Conservation (phyloP, 768 basidiomycete genomes). For the Amanita fuliginea region DNA sequence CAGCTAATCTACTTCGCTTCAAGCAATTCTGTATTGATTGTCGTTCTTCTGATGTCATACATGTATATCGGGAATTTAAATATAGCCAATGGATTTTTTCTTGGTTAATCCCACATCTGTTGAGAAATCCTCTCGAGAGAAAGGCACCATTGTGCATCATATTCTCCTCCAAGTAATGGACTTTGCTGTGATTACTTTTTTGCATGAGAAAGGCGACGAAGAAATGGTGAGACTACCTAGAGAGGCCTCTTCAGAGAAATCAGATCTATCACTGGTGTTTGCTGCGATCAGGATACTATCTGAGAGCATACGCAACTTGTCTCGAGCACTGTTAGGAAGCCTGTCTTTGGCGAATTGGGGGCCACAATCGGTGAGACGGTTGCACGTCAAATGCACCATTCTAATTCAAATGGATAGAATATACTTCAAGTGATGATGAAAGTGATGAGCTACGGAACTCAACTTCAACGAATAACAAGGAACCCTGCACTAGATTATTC, state of each 20-base stretch:
- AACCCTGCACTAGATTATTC: slow-evolving; percentile 51
- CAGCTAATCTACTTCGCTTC: slow-evolving; percentile 12
- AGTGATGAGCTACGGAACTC: slow-evolving; percentile 24
- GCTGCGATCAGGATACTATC: background rate
- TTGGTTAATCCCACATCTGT: slow-evolving; percentile 25
- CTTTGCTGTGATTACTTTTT: slow-evolving; percentile 28
- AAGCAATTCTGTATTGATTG: slow-evolving; percentile 11
- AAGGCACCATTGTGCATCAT: slow-evolving; percentile 17
- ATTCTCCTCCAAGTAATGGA: slow-evolving; percentile 30
- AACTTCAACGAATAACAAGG: slow-evolving; percentile 31
- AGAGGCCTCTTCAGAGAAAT: background rate
- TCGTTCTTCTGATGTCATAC: slow-evolving; percentile 10
- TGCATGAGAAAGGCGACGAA: slow-evolving; percentile 19
- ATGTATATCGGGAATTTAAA: slow-evolving; percentile 11
- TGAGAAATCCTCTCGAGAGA: slow-evolving; percentile 14
- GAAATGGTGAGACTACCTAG: background rate
- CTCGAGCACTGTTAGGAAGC: background rate
- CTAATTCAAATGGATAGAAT: background rate
- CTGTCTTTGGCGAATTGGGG: background rate
- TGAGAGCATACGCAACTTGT: background rate
- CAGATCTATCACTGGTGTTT: background rate
- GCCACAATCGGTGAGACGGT: background rate
- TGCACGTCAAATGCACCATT: background rate
- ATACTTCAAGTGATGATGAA: background rate
- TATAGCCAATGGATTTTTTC: slow-evolving; percentile 42